Conservation (phyloP, 1,139 yeast species). For the Geotrichum candidum region DNA sequence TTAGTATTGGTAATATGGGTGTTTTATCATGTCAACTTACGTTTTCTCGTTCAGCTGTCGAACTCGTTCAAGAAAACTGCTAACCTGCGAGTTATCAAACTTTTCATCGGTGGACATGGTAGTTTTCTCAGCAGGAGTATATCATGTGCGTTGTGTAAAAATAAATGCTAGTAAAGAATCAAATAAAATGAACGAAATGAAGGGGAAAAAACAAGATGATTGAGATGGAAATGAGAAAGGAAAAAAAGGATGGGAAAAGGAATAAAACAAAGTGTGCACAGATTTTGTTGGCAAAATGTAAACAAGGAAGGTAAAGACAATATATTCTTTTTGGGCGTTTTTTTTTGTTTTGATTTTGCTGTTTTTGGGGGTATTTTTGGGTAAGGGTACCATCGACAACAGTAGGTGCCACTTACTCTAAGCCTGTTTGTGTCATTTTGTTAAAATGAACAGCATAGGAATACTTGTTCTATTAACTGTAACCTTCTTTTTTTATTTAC, state of each 20-base stretch:
- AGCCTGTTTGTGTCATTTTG: too few species aligned
- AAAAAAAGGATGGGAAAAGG: background rate
- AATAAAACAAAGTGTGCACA: background rate
- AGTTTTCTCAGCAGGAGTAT: background rate
- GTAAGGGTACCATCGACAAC: too few species aligned
- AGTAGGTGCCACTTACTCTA: too few species aligned
- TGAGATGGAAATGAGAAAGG: background rate
- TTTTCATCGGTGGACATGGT: background rate
- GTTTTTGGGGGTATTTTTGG: too few species aligned
- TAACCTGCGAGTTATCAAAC: conserved; percentile 27
- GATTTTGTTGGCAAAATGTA: background rate
- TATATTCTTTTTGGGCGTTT: too few species aligned
- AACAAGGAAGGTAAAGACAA: too few species aligned
- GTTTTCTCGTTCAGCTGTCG: conserved; percentile 35
- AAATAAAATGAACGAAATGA: background rate
- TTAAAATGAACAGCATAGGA: too few species aligned
- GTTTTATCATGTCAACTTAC: conserved; percentile 20
- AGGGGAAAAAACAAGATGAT: background rate
- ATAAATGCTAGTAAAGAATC: background rate
- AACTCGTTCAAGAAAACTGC: conserved; percentile 34
- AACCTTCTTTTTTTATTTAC: too few species aligned
- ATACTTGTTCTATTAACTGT: too few species aligned
- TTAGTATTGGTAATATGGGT: background rate
- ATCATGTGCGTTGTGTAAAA: background rate
- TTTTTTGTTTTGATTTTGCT: too few species aligned